These are phyloP conservation scores for Acanthamoeba quina DNA, from an alignment of 208 protist species.

Conservation along the genomic window DNA sequence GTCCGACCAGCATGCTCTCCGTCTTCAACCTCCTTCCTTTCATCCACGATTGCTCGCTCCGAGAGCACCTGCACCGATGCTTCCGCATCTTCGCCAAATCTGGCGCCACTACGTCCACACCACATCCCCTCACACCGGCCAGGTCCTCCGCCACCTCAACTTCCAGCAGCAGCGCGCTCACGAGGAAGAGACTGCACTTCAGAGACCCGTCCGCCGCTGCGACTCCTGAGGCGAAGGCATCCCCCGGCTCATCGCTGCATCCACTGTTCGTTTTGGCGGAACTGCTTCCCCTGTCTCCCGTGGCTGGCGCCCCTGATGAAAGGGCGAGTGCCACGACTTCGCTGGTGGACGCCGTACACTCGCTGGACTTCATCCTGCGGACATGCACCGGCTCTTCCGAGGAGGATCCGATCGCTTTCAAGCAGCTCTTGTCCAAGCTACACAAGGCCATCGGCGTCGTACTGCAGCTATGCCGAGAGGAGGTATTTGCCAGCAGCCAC, in stretches of 20 bases:
- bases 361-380: constrained; percentile 29
- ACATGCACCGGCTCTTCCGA: neutral
- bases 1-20: neutral
- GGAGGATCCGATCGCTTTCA: constrained; percentile 9
- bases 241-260: neutral
- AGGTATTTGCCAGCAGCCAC: neutral
- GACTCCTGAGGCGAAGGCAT: neutral
- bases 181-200: constrained; percentile 9
- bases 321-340: neutral
- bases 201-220: neutral
- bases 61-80: constrained; percentile 5
- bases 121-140: neutral
- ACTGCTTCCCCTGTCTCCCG: neutral
- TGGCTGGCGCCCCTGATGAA: neutral
- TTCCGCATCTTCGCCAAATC: constrained; percentile 47
- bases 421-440: constrained; percentile 42
- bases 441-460: neutral
- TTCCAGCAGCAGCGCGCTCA: constrained; percentile 1
- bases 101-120: neutral
- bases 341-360: constrained; percentile 10
- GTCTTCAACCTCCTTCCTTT: constrained; percentile 24
- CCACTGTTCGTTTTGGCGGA: constrained; percentile 19
- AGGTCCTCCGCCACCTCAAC: neutral
- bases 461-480: neutral
- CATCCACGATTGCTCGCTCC: constrained; percentile 11